phyloP scores from a whole-genome alignment of 441 rosid species.

The Metrosideros polymorpha region DNA sequence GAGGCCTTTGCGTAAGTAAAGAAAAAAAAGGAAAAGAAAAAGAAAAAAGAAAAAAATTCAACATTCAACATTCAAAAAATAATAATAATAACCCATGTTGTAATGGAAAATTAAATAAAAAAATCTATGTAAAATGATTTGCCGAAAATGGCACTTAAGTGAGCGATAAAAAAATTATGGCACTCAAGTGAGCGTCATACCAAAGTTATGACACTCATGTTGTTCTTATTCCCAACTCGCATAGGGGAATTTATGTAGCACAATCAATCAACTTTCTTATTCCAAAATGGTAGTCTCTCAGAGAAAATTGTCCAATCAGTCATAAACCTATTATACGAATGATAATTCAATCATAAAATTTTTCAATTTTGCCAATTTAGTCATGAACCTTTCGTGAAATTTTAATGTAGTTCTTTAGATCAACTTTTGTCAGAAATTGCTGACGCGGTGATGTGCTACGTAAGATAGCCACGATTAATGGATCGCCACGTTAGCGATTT shows the following conservation, averaged over 20 bases:
- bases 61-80: too few species aligned
- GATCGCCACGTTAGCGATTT: not conserved
- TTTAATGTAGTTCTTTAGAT: not conserved
- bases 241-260: not conserved
- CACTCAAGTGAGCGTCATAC: too few species aligned
- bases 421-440: not conserved
- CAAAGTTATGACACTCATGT: too few species aligned
- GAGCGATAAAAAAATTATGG: too few species aligned
- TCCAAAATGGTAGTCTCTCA: not conserved
- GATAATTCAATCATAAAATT: not conserved
- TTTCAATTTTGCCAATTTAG: not conserved
- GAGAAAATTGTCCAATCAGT: not conserved
- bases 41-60: too few species aligned
- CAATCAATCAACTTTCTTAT: not conserved
- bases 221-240: too few species aligned
- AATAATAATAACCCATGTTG: too few species aligned
- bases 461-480: not conserved
- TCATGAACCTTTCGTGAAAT: not conserved
- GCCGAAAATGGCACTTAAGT: too few species aligned
- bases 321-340: not conserved
- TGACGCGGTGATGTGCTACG: rapidly evolving
- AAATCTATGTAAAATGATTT: too few species aligned
- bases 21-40: too few species aligned
- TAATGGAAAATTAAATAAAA: too few species aligned
- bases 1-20: too few species aligned